Evolutionary conservation across 305 asterid genomes (phyloP).

Genomic region (Rubia peregrina): DNA sequence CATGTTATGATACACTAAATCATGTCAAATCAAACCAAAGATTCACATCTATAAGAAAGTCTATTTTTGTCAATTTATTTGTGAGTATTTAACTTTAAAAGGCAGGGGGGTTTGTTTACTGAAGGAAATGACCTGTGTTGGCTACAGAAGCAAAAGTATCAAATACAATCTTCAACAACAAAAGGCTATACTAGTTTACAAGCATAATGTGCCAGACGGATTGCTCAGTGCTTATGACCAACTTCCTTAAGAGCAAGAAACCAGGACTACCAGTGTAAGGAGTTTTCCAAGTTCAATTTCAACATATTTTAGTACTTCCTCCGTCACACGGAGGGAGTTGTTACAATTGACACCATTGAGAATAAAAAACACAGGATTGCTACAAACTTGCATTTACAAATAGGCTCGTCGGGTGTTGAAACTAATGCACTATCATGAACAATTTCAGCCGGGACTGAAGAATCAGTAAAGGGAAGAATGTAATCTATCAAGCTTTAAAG

Average conservation of each 20-base stretch:
- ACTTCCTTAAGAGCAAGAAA: background rate
- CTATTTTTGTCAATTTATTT: background rate
- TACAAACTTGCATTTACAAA: background rate
- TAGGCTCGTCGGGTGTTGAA: background rate
- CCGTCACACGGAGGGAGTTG: background rate
- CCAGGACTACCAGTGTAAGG: background rate
- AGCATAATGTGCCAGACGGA: background rate
- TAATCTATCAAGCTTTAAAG: background rate
- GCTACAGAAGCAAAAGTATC: background rate
- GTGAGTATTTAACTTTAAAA: background rate
- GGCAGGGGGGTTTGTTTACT: background rate
- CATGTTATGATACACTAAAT: background rate
- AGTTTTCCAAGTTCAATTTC: background rate
- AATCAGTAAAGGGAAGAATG: background rate
- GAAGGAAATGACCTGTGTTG: background rate
- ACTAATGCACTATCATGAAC: background rate
- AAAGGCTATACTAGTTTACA: background rate
- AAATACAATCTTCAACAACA: background rate
- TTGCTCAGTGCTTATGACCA: background rate
- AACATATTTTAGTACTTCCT: background rate
- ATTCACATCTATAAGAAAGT: background rate
- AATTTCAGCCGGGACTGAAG: background rate
- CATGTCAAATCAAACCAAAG: background rate
- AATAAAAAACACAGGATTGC: background rate
- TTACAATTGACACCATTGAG: background rate